Percentiles rank a stretch among this genome's conserved stretches.
Evolutionary conservation across 192 early-diverging fungal genomes (phyloP).

Genomic region (Coemansia brasiliensis): DNA sequence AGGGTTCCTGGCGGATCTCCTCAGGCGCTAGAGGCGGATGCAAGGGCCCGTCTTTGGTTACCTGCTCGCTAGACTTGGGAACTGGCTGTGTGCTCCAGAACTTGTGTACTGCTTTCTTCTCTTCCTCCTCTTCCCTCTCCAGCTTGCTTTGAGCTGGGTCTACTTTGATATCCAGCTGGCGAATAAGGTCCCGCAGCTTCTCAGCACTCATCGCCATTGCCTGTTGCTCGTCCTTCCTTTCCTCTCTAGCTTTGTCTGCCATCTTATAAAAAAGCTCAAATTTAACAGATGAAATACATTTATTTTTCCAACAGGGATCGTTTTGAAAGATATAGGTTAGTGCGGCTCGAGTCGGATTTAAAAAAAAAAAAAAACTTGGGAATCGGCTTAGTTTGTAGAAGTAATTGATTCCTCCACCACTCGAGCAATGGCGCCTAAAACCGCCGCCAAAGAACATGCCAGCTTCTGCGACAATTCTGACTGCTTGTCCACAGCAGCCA

Average conservation of each 20-base stretch:
- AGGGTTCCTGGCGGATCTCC: conserved; percentile 80
- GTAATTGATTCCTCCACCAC: conserved; percentile 3
- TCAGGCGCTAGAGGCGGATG: conserved; percentile 72
- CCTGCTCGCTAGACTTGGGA: conserved; percentile 71
- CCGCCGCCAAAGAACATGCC: conserved; percentile 25
- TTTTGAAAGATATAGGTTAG: no score
- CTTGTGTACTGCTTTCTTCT: conserved; percentile 60
- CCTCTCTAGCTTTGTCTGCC: not conserved
- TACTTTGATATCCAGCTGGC: conserved; percentile 20
- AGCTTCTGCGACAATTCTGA: conserved; percentile 24
- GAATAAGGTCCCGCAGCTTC: conserved; percentile 39
- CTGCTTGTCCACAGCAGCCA: conserved; percentile 24
- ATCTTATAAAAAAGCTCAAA: not conserved
- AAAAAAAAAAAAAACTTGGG: no score
- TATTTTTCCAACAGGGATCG: no score
- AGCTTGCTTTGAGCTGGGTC: conserved; percentile 27
- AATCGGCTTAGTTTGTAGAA: no score
- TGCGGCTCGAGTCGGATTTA: no score
- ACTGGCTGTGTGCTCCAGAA: conserved; percentile 99
- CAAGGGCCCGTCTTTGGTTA: conserved; percentile 76
- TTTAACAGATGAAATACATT: no score
- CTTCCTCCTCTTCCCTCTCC: conserved; percentile 41
- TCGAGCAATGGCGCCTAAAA: conserved; percentile 27
- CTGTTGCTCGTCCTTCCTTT: conserved; percentile 1
- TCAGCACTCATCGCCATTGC: conserved; percentile 15